Evolutionary conservation across 371 early-diverging fungal species (phyloP).

Genomic region (Choanephora cucurbitarum): DNA sequence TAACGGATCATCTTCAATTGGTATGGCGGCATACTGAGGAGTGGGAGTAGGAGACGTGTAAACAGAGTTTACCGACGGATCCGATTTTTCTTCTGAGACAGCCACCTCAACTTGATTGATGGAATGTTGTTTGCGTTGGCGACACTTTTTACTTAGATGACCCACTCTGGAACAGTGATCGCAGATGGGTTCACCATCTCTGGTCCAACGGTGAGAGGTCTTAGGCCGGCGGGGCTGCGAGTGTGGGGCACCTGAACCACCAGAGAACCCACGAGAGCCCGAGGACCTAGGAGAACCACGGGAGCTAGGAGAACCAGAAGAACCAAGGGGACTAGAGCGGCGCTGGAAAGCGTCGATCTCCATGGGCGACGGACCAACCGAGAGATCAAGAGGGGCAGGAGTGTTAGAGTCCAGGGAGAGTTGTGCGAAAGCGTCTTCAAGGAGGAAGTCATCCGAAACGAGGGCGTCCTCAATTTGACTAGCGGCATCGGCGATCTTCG

Average conservation of each 20-base stretch:
- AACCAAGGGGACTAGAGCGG: too few relatives aligned
- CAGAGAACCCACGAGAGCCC: too few relatives aligned
- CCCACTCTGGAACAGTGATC: slow-evolving; percentile 4
- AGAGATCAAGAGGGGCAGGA: neutral
- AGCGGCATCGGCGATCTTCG: neutral
- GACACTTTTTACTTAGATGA: slow-evolving; percentile 11
- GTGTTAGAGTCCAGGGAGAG: neutral
- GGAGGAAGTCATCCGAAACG: neutral
- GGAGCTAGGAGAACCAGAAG: neutral
- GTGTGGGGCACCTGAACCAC: neutral
- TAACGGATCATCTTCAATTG: slow-evolving; percentile 10
- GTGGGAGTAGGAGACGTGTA: neutral
- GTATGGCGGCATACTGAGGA: slow-evolving; percentile 4
- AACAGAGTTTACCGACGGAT: too few relatives aligned
- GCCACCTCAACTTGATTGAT: too few relatives aligned
- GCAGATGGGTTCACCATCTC: slow-evolving; percentile 5
- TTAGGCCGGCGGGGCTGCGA: neutral
- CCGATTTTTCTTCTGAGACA: neutral
- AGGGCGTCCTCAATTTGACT: slow-evolving; percentile 1
- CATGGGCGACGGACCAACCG: neutral
- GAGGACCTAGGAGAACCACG: too few relatives aligned
- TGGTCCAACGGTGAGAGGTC: slow-evolving; percentile 2
- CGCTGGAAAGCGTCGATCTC: slow-evolving; percentile 2
- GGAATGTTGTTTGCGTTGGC: neutral
- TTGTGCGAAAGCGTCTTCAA: slow-evolving; percentile 2